A percentile compares a stretch with the other conserved stretches of the same genome.
These are phyloP conservation scores for Tuber brumale DNA, from an alignment of 495 filamentous ascomycete species.

Conservation along the genomic window DNA sequence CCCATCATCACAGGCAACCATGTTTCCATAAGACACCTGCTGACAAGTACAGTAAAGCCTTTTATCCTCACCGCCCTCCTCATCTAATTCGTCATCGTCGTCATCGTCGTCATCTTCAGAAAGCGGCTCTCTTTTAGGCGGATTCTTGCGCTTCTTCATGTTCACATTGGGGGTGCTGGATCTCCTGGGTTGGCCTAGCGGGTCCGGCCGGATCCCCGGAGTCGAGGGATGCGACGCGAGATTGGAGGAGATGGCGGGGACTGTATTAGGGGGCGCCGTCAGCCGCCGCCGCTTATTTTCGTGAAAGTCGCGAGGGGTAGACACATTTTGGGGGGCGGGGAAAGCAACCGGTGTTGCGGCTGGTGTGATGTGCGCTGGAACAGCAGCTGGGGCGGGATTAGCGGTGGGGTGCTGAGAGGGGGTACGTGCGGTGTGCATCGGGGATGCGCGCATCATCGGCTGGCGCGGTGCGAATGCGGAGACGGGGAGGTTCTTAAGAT, in stretches of 20 bases:
- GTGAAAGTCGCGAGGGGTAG: slow-evolving; percentile 31
- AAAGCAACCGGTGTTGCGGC: slow-evolving; percentile 47
- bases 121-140: slow-evolving; percentile 36
- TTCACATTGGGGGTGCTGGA: slow-evolving; percentile 38
- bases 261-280: slow-evolving; percentile 30
- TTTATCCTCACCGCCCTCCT: slow-evolving; percentile 81
- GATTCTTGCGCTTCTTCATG: slow-evolving; percentile 40
- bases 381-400: slow-evolving; percentile 27
- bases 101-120: slow-evolving; percentile 49
- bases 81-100: slow-evolving; percentile 64
- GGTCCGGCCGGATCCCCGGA: slow-evolving; percentile 38
- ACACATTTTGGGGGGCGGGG: slow-evolving; percentile 38
- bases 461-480: slow-evolving; percentile 36
- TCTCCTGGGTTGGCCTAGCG: slow-evolving; percentile 29
- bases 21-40: slow-evolving; percentile 87
- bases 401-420: slow-evolving; percentile 44
- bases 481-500: slow-evolving; percentile 46
- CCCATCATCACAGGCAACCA: slow-evolving; percentile 97
- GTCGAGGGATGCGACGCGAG: slow-evolving; percentile 38
- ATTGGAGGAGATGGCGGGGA: slow-evolving; percentile 36
- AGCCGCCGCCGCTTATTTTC: slow-evolving; percentile 37
- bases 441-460: slow-evolving; percentile 53
- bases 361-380: slow-evolving; percentile 35
- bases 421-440: slow-evolving; percentile 48
- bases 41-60: slow-evolving; percentile 89